These are phyloP conservation scores for Rubus idaeus DNA, from an alignment of 306 rosid genomes.

Conservation along the genomic window DNA sequence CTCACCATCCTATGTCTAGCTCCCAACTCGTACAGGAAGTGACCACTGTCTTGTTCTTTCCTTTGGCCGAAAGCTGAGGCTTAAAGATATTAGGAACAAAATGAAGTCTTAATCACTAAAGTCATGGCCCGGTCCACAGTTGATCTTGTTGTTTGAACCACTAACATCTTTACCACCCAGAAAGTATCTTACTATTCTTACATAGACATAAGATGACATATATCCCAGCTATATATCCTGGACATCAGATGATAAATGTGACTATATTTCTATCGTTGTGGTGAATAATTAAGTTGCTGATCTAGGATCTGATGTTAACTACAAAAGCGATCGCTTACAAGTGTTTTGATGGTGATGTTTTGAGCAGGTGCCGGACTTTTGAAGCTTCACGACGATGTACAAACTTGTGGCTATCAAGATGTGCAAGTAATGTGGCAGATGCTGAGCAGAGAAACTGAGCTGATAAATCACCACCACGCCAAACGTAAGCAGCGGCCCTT, in stretches of 20 bases:
- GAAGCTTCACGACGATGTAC: slow-evolving; percentile 72
- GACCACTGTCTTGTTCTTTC: slow-evolving; percentile 24
- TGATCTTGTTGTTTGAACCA: slow-evolving; percentile 12
- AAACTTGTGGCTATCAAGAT: slow-evolving; percentile 78
- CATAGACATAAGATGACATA: neutral
- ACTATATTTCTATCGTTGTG: neutral
- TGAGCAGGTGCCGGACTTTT: slow-evolving; percentile 62
- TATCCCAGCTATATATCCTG: neutral
- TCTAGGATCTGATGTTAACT: neutral
- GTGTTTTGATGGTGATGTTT: neutral
- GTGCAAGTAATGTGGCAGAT: slow-evolving; percentile 96
- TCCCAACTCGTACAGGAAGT: neutral
- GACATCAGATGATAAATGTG: slow-evolving; percentile 9
- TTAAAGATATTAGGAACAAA: slow-evolving; percentile 32
- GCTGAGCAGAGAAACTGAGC: slow-evolving; percentile 41
- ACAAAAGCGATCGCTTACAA: slow-evolving; percentile 2
- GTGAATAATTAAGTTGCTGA: neutral
- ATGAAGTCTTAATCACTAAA: slow-evolving; percentile 28
- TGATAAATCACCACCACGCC: slow-evolving; percentile 22
- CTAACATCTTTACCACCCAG: neutral
- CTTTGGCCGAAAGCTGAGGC: slow-evolving; percentile 30
- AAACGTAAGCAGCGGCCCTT: slow-evolving; percentile 56
- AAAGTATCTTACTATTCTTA: neutral
- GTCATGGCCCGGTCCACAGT: slow-evolving; percentile 9
- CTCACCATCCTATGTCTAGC: neutral